phyloP scores from a whole-genome alignment of 768 basidiomycete species.

The Naganishia friedmannii region DNA sequence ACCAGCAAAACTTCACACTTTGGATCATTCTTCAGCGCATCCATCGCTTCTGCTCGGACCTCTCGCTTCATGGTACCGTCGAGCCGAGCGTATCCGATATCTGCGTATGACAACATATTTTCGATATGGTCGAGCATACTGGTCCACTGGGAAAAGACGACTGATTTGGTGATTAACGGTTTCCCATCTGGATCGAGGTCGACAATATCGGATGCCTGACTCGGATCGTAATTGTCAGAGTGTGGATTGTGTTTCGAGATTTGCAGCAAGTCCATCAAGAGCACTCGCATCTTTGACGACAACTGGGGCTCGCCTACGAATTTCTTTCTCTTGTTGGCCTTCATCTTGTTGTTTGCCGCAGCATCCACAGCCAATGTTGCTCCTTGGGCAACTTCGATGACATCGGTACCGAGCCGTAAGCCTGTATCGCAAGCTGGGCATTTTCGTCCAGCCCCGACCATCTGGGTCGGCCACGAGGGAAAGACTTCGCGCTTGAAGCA shows the following conservation, averaged over 20 bases:
- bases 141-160: conserved; percentile 97
- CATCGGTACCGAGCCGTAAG: conserved; percentile 65
- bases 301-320: conserved; percentile 56
- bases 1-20: conserved; percentile 89
- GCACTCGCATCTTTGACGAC: conserved; percentile 83
- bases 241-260: conserved; percentile 81
- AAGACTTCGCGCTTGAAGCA: conserved; percentile 81
- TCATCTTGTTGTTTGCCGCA: conserved; percentile 64
- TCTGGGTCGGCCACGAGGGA: conserved; percentile 73
- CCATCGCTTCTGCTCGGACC: conserved; percentile 86
- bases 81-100: conserved; percentile 83
- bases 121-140: conserved; percentile 73
- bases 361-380: conserved; percentile 54
- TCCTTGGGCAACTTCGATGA: conserved; percentile 74
- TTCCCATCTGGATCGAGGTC: conserved; percentile 74
- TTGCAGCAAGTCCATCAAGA: conserved; percentile 73
- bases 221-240: conserved; percentile 79
- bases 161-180: conserved; percentile 74
- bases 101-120: conserved; percentile 75
- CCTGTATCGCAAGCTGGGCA: conserved; percentile 77
- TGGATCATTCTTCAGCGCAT: conserved; percentile 83
- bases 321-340: conserved; percentile 60
- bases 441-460: conserved; percentile 59
- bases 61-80: conserved; percentile 99
- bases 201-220: conserved; percentile 56